Evolutionary conservation across 2,329 filamentous ascomycete genomes (phyloP), one percentile per base, ranked within the genome.

Genomic region (Cyphellophora europaea): DNA sequence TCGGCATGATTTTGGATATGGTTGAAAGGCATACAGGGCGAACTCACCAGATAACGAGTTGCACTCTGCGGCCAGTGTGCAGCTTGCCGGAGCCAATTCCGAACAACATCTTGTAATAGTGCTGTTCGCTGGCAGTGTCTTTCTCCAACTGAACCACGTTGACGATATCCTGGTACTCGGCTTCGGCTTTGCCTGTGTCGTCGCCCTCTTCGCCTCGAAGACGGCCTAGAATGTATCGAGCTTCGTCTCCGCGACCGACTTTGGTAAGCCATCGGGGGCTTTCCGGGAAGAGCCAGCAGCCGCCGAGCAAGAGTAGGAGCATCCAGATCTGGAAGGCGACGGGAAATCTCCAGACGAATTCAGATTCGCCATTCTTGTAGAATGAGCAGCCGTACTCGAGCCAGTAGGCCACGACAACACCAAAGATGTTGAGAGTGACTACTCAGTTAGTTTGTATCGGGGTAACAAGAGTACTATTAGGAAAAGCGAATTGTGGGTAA

Each of bases 11-110:
- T n/a, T n/a, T n/a, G n/a, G n/a, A n/a, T n/a, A n/a, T n/a, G n/a
- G n/a, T n/a, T n/a, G n/a, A n/a, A n/a, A n/a, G n/a, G n/a, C n/a
- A n/a, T n/a, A n/a, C n/a, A n/a, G n/a, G n/a, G n/a, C n/a, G n/a
- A n/a, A n/a, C n/a, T n/a, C n/a, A n/a, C 77, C 78, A 83, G 21
- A 84, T 66, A 3, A 79, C 77, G 2, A 84, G 66, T 48, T 82
- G 77, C 0, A 82, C 77, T 5, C 80, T 72, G 1, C 79, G 67
- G 1, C 71, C 79, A 0, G 73, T 78, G 43, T 83, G 78, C 6
- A 83, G 55, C 33, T 79, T 74, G 2, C 66, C 79, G 0, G 75
- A 78, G 3, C 74, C 75, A 36, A 73, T 69, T 2, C 77, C 77
- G 34, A 80, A 76, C 2, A 84, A 57, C 79, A 84, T 83, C 31